Base-by-base conservation (phyloP, 208 protist species). In the Trypanosoma boissoni region DNA sequence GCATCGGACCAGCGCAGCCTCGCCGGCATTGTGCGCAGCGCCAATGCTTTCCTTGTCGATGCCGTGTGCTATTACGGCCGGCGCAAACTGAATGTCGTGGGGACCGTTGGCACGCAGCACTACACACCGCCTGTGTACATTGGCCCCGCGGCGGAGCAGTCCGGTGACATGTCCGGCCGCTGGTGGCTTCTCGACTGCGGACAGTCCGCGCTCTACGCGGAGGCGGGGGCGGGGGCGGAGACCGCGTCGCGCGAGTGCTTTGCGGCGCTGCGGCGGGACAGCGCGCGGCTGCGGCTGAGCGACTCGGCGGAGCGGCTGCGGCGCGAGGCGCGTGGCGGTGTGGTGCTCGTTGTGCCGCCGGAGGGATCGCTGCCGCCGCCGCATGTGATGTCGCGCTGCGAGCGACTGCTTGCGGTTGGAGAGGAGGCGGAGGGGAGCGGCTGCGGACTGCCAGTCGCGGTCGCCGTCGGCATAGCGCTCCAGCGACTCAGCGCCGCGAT, bases 31-130 rank as follows among this genome's bases (percentile, higher is more conserved):
- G 61, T 96, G 21, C 83, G 90, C 32, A 92, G 79, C 68, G 81
- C 86, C 18, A 96, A 96, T 64, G 86, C 84, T 2, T 96, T 96
- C 70, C 63, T 93, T 0, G 83, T 94, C 4, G 86, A 92, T 64
- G 23, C 72, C 39, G 77, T 96, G 16, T 83, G 68, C 42, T 96
- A 94, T 56, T 66, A 86, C 28, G 90, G 90, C 3, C 68, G 84
- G 7, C 68, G 78, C 34, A 92, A 92, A 69, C 67, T 78, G 26
- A 96, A 96, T 61, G 76, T 85, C 6, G 77, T 92, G 3, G 90
- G 90, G 12, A 71, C 86, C 1, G 74, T 96, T 10, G 90, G 90
- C 29, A 82, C 74, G 2, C 76, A 94, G 49, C 86, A 92, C 57
- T 96, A 94, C 75, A 90, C 83, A 2, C 80, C 82, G 2, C 83